A percentile compares a stretch with the other conserved stretches of the same genome.
Conservation (phyloP, 306 rosid species). For the Luffa acutangula region DNA sequence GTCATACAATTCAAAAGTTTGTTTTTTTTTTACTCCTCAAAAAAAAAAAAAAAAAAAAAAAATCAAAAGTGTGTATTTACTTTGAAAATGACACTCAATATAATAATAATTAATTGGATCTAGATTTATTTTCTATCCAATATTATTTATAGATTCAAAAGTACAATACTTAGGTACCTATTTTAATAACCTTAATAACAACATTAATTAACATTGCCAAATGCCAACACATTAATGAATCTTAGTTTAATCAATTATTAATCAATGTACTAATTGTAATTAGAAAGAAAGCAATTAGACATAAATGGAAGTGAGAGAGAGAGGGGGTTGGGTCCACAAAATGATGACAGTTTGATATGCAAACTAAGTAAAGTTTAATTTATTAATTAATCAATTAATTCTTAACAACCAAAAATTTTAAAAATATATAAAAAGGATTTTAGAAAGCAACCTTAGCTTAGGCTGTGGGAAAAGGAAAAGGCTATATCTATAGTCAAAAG, state of each 20-base stretch:
- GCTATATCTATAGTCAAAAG: slow-evolving; percentile 9
- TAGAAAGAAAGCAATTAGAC: background rate
- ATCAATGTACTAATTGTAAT: background rate
- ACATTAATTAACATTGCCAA: background rate
- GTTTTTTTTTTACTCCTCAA: background rate
- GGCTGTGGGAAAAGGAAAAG: slow-evolving; percentile 11
- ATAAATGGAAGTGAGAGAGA: background rate
- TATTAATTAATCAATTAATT: background rate
- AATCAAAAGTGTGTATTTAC: background rate
- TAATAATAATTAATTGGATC: background rate
- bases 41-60: too few relatives aligned
- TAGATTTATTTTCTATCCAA: background rate
- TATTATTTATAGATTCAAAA: background rate
- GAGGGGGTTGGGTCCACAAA: slow-evolving; percentile 46
- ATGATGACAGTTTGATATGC: slow-evolving; percentile 68
- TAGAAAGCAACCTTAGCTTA: slow-evolving; percentile 8
- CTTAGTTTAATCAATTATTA: background rate
- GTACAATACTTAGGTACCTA: background rate
- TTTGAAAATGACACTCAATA: background rate
- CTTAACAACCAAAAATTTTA: too few relatives aligned
- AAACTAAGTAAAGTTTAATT: slow-evolving; percentile 35
- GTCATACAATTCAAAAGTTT: background rate
- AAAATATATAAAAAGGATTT: background rate
- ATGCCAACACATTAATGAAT: background rate
- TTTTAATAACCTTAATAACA: background rate